These are phyloP conservation scores for Diplocarpon mali DNA, from an alignment of 2,329 filamentous ascomycete species.

Conservation along the genomic window DNA sequence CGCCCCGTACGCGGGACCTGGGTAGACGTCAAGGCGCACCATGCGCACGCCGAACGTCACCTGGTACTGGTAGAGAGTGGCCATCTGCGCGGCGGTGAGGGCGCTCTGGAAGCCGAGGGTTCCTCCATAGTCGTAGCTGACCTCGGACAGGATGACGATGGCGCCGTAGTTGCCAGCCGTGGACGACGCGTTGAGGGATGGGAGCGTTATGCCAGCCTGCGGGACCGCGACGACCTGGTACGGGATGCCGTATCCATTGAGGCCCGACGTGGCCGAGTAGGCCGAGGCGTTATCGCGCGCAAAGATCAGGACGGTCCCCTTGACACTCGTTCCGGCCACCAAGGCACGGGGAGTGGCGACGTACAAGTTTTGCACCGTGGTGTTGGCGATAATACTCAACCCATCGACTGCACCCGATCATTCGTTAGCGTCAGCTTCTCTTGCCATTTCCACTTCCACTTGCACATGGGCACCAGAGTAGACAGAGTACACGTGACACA, in stretches of 20 bases:
- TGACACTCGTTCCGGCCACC: conserved; percentile 8
- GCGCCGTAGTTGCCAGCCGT: conserved; percentile 46
- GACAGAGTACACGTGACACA: neutral
- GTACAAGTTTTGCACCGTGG: conserved; percentile 5
- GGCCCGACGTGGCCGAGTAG: conserved; percentile 38
- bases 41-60: conserved; percentile 45
- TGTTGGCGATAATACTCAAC: conserved; percentile 11
- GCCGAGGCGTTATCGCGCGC: conserved; percentile 40
- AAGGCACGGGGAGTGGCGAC: conserved; percentile 4
- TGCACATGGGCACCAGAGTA: neutral
- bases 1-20: conserved; percentile 37
- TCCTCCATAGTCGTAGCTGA: conserved; percentile 38
- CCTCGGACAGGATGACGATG: conserved; percentile 34
- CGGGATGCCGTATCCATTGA: conserved; percentile 51
- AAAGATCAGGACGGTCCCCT: conserved; percentile 43
- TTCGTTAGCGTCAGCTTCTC: too few relatives aligned
- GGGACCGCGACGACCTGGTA: conserved; percentile 45
- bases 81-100: conserved; percentile 45
- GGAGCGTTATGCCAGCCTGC: conserved; percentile 38
- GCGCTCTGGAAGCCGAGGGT: conserved; percentile 19
- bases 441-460: too few relatives aligned
- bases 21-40: conserved; percentile 48
- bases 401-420: conserved; percentile 11
- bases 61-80: conserved; percentile 45
- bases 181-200: conserved; percentile 36